Base-by-base conservation (phyloP, 169 alveolate species). In the Plasmodium adleri region DNA sequence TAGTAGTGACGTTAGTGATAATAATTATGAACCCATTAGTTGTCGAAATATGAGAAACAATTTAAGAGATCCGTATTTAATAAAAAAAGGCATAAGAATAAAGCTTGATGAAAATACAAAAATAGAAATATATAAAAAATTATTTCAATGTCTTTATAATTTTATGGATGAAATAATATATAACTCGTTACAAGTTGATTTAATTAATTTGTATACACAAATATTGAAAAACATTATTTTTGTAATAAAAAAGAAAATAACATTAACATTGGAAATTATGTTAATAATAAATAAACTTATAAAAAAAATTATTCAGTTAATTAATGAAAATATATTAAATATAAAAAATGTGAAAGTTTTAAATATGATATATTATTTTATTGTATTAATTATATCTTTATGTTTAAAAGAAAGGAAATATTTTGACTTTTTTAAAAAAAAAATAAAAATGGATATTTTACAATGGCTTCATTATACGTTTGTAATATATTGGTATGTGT, bases 151-250 rank as follows among this genome's bases (percentile, higher is more conserved):
- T 45, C 63, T 83, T n/a, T 28, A 68, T 28, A 83, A 83, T 72
- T 83, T 68, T 39, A 68, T 68, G 72, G 91, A 83, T 17, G 91
- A 83, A 83, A 49, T 67, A 47, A 54, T 10, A 5, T 68, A 54
- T 63, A 83, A 83, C 50, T 68, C 72, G 13, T 20, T 83, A n/a
- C 54, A 26, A 22, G 73, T 83, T 5, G 91, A 83, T 56, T 68
- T 83, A 26, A 58, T 83, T 28, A 62, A 60, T 28, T 59, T 83
- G 24, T 83, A 83, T 28, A 83, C 70, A 26, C 39, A 83, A 32
- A 83, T 83, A 56, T 67, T 70, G 43, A 83, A 83, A 56, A 60
- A 39, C 15, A 83, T 83, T 54, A 67, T 72, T 17, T 50, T 17
- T 54, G 39, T 83, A 12, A 56, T 83, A 59, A 80, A 67, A 47